Evolutionary conservation across 2,329 filamentous ascomycete genomes (phyloP), one percentile per base, ranked within the genome.

Genomic region (Rosellinia necatrix): DNA sequence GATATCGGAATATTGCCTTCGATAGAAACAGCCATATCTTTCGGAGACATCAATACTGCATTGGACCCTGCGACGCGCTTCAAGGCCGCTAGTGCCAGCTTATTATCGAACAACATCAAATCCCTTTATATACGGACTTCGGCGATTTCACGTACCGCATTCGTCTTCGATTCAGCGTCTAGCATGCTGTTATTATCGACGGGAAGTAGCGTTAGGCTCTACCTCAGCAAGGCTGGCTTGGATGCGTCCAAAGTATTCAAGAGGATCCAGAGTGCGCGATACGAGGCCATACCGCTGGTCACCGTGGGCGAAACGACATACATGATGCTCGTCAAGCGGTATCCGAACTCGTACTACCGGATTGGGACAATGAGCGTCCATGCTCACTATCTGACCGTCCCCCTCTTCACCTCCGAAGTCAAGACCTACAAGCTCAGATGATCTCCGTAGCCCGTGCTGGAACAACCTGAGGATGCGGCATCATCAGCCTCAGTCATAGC

Each of bases 311-410:
- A 48, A 15, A 21, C 50, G 13, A 42, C 49, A 4, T 61, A 53
- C 19, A 42, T 61, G 47, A 61, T 61, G 59, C 49, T 61, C 10
- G 42, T 57, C 24, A 56, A 61, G 46, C 35, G 44, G 25, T 59
- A 56, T 17, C 46, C 35, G 3, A 53, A 53, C 27, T 41, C 52
- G 2, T 50, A 44, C 12, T 61, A 61, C 30, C 44, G 59, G 12
- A 53, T 61, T 44, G 59, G 56, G 17, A 61, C 53, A 21, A 42
- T 59, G 51, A 37, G 29, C 15, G 53, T 58, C 44, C 41, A 54
- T 32, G 43, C 30, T 19, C 15, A n/a, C 2, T 49, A 44, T 15
- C 19, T 53, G 24, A 40, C 43, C 7, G 6, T 4, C 9, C 17
- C 44, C 10, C 46, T 54, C 9, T 43, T 53, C 30, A 42, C 17